Evolutionary conservation across 257 asterid genomes (phyloP).

Genomic region (Knoxia roxburghii): DNA sequence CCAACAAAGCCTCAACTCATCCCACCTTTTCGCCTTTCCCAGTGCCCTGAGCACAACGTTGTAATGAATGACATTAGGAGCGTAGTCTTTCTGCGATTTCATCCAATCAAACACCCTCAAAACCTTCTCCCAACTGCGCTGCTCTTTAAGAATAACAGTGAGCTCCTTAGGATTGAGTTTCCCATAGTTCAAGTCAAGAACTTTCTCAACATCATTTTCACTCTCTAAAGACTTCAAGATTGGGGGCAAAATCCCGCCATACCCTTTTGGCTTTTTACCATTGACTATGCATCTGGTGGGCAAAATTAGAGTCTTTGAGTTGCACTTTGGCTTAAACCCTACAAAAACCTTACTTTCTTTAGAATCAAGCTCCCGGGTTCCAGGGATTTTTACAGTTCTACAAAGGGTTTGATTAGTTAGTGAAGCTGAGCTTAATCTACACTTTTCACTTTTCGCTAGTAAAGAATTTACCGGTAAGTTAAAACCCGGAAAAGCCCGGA

Average conservation of each 20-base stretch:
- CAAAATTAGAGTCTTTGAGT: slow-evolving; percentile 40
- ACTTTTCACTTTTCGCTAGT: slow-evolving; percentile 2
- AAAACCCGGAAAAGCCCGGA: slow-evolving; percentile 42
- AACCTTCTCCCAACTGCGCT: slow-evolving; percentile 68
- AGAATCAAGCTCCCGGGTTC: slow-evolving; percentile 27
- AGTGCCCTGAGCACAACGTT: slow-evolving; percentile 77
- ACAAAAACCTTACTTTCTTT: slow-evolving; percentile 28
- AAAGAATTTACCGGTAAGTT: slow-evolving; percentile 18
- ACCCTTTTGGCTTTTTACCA: slow-evolving; percentile 39
- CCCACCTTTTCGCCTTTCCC: slow-evolving; percentile 89
- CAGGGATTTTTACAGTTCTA: slow-evolving; percentile 16
- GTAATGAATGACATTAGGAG: slow-evolving; percentile 84
- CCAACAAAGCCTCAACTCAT: slow-evolving; percentile 93
- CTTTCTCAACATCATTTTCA: slow-evolving; percentile 54
- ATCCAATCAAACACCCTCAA: slow-evolving; percentile 83
- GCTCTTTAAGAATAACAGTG: slow-evolving; percentile 89
- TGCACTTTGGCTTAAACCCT: slow-evolving; percentile 51
- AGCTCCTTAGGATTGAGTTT: slow-evolving; percentile 74
- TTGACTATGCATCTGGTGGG: slow-evolving; percentile 31
- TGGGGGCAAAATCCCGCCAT: slow-evolving; percentile 67
- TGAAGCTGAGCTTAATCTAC: slow-evolving; percentile 5
- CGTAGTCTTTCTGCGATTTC: slow-evolving; percentile 66
- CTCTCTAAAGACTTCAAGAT: slow-evolving; percentile 53
- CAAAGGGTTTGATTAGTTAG: slow-evolving; percentile 11
- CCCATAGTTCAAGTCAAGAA: slow-evolving; percentile 51